Evolutionary conservation across 2,329 filamentous ascomycete species (phyloP).

Genomic region (Rhinocladiella mackenziei): DNA sequence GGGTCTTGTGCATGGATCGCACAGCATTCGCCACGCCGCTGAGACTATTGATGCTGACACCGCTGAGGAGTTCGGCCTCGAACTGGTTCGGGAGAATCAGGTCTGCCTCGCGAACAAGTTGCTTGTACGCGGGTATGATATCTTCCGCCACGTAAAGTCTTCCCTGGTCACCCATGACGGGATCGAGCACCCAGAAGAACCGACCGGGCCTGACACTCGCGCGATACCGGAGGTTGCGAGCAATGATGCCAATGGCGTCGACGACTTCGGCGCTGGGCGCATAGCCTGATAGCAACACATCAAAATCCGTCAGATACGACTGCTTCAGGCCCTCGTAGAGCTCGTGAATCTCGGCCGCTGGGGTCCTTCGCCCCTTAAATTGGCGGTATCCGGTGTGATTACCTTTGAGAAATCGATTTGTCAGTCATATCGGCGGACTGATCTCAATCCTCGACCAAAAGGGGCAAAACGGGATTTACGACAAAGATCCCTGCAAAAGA

Average conservation of each 20-base stretch:
- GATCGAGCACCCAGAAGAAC: slow-evolving; percentile 67
- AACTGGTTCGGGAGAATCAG: slow-evolving; percentile 95
- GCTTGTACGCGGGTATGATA: slow-evolving; percentile 85
- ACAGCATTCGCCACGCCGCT: slow-evolving; percentile 24
- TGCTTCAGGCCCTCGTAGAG: slow-evolving; percentile 81
- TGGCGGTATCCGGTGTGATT: slow-evolving; percentile 93
- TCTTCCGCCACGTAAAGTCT: slow-evolving; percentile 86
- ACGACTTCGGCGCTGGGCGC: slow-evolving; percentile 83
- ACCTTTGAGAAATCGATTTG: no score
- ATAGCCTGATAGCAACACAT: slow-evolving; percentile 93
- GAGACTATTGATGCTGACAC: slow-evolving; percentile 18
- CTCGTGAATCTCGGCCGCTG: slow-evolving; percentile 75
- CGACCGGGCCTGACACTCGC: slow-evolving; percentile 19
- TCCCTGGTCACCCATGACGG: slow-evolving; percentile 97
- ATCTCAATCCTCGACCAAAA: no score
- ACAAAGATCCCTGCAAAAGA: no score
- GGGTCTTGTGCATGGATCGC: slow-evolving; percentile 57
- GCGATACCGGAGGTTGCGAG: slow-evolving; percentile 65
- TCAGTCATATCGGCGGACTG: no score
- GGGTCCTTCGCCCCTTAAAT: slow-evolving; percentile 77
- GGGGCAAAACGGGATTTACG: no score
- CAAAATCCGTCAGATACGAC: slow-evolving; percentile 81
- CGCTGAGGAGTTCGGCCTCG: slow-evolving; percentile 75
- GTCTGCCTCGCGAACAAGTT: slow-evolving; percentile 74
- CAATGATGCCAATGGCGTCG: slow-evolving; percentile 78